Evolutionary conservation across 805 yeast genomes (phyloP), one percentile per base, ranked within the genome.

Genomic region (Ogataea nitratoaversa): DNA sequence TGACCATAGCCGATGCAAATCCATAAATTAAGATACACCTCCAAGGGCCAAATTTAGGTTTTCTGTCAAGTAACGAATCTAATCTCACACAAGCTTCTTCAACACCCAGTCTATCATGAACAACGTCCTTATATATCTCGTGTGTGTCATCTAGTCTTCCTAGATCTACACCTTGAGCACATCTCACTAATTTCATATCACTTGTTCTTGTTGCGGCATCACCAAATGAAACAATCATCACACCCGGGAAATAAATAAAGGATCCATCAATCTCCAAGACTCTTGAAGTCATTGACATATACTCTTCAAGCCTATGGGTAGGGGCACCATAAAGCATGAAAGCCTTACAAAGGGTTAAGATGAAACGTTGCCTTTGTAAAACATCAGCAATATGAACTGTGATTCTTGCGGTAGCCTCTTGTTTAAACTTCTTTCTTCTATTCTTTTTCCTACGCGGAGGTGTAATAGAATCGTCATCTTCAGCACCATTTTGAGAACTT

Each of bases 311-410:
- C 55, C 98, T 74, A 60, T 91, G 97, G 1, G 96, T 89, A 1
- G 98, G 98, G 0, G 98, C 98, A 22, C 98, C 98, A 53, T 79
- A 91, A 42, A 86, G 65, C 98, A 91, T 90, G 40, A 91, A 69
- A 0, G 95, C 95, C 34, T 86, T 78, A 58, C 97, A 90, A 66
- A 91, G 72, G 27, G 91, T 72, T 50, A 90, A 64, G 42, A 91
- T 82, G 56, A 91, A 91, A 36, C 90, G 68, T 58, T 90, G 96
- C 42, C 96, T 74, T 57, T 90, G 95, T 18, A 90, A 66, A 18
- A 88, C 76, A 53, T 85, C 95, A 0, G 95, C 93, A 52, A 90
- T 86, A 58, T 91, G 97, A 11, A 91, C 95, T 0, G 97, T 91
- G 53, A 90, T 90, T 41, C 85, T 79, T 24, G 91, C 90, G 38